A percentile compares a stretch with the other conserved stretches of the same genome.
phyloP scores from a whole-genome alignment of 1,139 yeast genomes.

The Meyerozyma elateridarum region DNA sequence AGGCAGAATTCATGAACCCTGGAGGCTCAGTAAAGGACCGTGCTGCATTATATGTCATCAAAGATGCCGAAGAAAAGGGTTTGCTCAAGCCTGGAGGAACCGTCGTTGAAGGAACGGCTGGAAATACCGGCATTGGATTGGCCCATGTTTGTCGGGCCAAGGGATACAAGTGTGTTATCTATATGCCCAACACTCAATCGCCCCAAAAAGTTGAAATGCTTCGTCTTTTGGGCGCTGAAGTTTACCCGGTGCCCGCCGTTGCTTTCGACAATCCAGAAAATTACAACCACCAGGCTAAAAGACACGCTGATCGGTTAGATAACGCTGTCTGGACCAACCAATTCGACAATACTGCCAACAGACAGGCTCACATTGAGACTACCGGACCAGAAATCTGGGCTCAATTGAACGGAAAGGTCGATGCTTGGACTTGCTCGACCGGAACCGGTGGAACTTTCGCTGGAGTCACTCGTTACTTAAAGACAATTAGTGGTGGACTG shows the following conservation, averaged over 20 bases:
- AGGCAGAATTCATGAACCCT: constrained; percentile 91
- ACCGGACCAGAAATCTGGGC: constrained; percentile 93
- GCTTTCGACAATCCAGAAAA: constrained; percentile 77
- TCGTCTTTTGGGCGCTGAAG: constrained; percentile 76
- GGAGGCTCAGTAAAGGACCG: constrained; percentile 93
- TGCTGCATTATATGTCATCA: constrained; percentile 74
- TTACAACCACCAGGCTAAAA: constrained; percentile 78
- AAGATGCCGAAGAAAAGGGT: constrained; percentile 76
- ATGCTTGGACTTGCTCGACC: constrained; percentile 83
- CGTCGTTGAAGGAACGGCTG: constrained; percentile 47
- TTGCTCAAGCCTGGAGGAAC: constrained; percentile 63
- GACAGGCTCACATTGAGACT: constrained; percentile 85
- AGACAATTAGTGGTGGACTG: constrained; percentile 54
- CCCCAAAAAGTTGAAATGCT: constrained; percentile 72
- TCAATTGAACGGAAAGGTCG: constrained; percentile 76
- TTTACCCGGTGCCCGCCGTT: constrained; percentile 85
- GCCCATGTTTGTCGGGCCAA: constrained; percentile 84
- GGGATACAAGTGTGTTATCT: constrained; percentile 79
- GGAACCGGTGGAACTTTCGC: constrained; percentile 93
- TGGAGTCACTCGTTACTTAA: constrained; percentile 72
- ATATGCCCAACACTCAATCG: constrained; percentile 87
- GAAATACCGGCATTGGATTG: constrained; percentile 83
- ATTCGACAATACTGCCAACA: constrained; percentile 80
- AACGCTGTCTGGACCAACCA: constrained; percentile 93
- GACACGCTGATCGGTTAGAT: constrained; percentile 69